Evolutionary conservation across 2,329 filamentous ascomycete genomes (phyloP), one percentile per base, ranked within the genome.

Genomic region (Aspergillus candidus): DNA sequence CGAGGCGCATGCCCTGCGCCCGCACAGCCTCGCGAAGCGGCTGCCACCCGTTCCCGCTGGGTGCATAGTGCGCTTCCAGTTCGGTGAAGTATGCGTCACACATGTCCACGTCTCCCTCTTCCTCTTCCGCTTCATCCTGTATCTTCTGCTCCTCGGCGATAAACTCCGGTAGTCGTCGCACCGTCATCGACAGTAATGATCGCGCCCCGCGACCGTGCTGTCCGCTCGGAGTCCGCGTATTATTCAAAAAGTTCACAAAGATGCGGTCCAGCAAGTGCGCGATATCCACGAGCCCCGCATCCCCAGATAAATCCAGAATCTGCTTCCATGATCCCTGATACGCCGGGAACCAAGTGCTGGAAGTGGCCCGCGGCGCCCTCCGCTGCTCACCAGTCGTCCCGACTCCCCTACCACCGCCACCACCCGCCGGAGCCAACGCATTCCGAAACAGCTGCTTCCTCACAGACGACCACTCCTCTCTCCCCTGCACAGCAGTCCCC

Each of bases 31-130:
- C 62, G 17, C 65, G 67, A 12, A 71, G 55, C 33, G 68, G 68
- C 39, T 53, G 59, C 68, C 68, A 71, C 14, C 67, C 67, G 45
- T 48, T 48, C 17, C 58, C 57, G 35, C 52, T 47, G 11, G 60
- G 58, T 2, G 65, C 60, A 53, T 69, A 71, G 38, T 60, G 60
- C 27, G 56, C 50, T 46, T 71, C 67, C 40, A 71, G 45, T 44
- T 71, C 66, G 6, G 66, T 69, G 47, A 69, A 68, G 44, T 70
- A 67, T 39, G 58, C 59, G 55, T 67, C 60, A 29, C 63, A 68
- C 61, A 69, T 67, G 51, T 71, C 60, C 32, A 62, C 56, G 13
- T 65, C 62, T 4, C 54, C 53, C 32, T 64, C 54, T n/a, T 59
- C 55, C 3, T 59, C 55, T 3, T 64, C 60, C 15, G 48, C 38